Conservation (phyloP, 2,329 filamentous ascomycete genomes). For the Mariannaea sp. region DNA sequence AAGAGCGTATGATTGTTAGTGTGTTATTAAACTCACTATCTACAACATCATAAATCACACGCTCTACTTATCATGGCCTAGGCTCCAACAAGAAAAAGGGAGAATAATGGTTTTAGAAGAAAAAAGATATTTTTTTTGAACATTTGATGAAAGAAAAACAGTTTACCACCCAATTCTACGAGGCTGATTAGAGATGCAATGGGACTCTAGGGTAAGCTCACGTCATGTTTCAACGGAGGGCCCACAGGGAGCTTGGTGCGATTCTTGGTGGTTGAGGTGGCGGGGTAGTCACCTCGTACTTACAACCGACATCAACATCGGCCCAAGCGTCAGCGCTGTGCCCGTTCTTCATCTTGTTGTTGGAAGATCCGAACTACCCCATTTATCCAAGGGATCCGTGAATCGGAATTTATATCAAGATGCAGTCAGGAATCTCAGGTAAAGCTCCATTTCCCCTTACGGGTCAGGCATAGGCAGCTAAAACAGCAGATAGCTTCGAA, state of each 20-base stretch:
- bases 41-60: too few species aligned
- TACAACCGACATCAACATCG: slow-evolving; percentile 26
- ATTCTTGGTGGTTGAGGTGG: slow-evolving; percentile 29
- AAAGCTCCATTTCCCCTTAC: slow-evolving; percentile 27
- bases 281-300: slow-evolving; percentile 32
- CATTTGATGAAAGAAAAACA: too few species aligned
- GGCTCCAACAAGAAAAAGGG: too few species aligned
- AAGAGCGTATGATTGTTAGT: too few species aligned
- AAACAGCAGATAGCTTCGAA: slow-evolving; percentile 64
- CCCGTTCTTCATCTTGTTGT: slow-evolving; percentile 1
- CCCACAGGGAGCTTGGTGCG: slow-evolving; percentile 30
- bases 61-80: too few species aligned
- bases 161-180: too few species aligned
- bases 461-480: slow-evolving; percentile 2
- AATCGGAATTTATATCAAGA: slow-evolving; percentile 41
- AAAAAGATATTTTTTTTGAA: too few species aligned
- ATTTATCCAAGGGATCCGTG: not conserved
- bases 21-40: too few species aligned
- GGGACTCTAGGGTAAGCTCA: slow-evolving; percentile 28
- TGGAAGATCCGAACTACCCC: not conserved
- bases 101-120: too few species aligned
- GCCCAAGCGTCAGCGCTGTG: slow-evolving; percentile 18
- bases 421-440: slow-evolving; percentile 84
- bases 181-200: not conserved
- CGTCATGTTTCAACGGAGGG: slow-evolving; percentile 15